These are phyloP conservation scores for Cordyceps cicadae DNA, from an alignment of 2,329 filamentous ascomycete genomes.

Conservation along the genomic window DNA sequence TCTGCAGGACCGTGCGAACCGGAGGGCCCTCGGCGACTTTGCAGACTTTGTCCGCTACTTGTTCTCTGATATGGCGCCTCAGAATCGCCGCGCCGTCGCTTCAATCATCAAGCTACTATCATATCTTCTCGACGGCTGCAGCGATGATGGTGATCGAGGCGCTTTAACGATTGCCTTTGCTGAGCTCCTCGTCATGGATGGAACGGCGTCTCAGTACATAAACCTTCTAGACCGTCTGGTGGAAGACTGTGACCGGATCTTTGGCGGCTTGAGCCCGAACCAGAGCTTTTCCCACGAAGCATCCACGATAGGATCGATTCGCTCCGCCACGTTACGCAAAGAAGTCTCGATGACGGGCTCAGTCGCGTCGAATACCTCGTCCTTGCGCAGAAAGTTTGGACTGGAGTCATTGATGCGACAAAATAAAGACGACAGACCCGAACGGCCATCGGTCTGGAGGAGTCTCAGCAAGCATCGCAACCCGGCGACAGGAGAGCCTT, in stretches of 20 bases:
- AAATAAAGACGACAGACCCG: constrained; percentile 64
- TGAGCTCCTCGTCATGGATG: constrained; percentile 72
- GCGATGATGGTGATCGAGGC: constrained; percentile 84
- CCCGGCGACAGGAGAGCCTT: constrained; percentile 49
- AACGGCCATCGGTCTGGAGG: constrained; percentile 73
- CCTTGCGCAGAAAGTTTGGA: constrained; percentile 74
- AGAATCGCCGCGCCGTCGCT: constrained; percentile 69
- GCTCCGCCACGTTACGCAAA: constrained; percentile 41
- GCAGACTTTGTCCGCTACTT: constrained; percentile 58
- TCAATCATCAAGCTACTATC: constrained; percentile 78
- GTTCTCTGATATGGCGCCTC: constrained; percentile 58
- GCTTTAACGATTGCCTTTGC: constrained; percentile 83
- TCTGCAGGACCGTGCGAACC: constrained; percentile 61
- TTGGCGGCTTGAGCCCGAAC: constrained; percentile 51
- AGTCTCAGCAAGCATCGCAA: constrained; percentile 77
- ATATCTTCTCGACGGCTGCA: constrained; percentile 80
- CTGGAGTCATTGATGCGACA: constrained; percentile 68
- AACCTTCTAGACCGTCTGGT: constrained; percentile 82
- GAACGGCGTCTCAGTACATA: constrained; percentile 73
- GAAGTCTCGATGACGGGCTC: constrained; percentile 62
- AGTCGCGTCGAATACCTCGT: constrained; percentile 77
- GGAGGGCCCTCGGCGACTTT: constrained; percentile 64
- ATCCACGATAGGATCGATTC: constrained; percentile 50
- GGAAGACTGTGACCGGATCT: constrained; percentile 82
- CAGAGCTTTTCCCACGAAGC: constrained; percentile 31